Evolutionary conservation across 208 protist genomes (phyloP).

Genomic region (Trypanosoma grayi): DNA sequence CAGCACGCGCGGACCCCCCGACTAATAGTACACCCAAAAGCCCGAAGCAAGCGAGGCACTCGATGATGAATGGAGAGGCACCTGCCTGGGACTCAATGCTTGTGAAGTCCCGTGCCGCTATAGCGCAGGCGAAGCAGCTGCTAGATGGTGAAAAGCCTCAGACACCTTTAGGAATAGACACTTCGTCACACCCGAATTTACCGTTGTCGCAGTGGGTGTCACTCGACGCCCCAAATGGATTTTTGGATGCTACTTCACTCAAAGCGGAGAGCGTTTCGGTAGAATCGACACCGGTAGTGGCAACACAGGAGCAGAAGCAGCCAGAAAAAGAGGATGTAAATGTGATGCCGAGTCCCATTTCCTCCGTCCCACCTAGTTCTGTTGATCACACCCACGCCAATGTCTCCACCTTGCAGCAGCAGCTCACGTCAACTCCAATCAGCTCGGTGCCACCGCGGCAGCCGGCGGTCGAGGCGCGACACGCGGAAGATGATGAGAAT

Average conservation of each 20-base stretch:
- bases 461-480: background rate
- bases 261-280: background rate
- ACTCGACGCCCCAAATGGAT: no score
- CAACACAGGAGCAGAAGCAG: no score
- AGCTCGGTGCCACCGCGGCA: background rate
- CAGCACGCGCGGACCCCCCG: background rate
- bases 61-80: background rate
- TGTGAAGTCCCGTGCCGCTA: constrained; percentile 29
- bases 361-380: background rate
- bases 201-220: no score
- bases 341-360: background rate
- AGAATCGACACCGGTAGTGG: background rate
- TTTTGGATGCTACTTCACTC: background rate
- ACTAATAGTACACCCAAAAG: background rate
- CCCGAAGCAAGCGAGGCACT: background rate
- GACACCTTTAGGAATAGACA: no score
- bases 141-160: constrained; percentile 6
- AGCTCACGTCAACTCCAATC: background rate
- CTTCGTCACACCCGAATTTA: no score
- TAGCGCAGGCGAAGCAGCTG: constrained; percentile 34
- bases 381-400: background rate
- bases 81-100: constrained; percentile 22
- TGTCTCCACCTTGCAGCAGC: background rate
- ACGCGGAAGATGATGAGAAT: background rate
- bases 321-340: background rate